Evolutionary conservation across 129 eudicot genomes (phyloP), one percentile per base, ranked within the genome.

Genomic region (Solidago caesia): DNA sequence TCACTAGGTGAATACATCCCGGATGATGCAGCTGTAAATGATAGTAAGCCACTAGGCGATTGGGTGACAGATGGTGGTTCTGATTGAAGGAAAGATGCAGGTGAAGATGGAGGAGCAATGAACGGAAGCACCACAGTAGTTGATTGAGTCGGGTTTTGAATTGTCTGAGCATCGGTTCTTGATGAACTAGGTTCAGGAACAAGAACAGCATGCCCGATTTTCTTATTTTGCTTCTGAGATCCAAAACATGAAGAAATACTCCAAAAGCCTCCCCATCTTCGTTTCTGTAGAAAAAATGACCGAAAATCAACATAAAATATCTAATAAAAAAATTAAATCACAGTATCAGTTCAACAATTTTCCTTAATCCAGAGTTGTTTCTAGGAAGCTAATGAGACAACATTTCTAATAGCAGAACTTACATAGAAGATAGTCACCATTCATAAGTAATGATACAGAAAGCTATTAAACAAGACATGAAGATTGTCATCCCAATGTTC

Each of bases 31-130:
- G 96, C 90, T 33, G 80, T 83, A 61, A 83, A 78, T 41, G 93
- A 89, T 12, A 82, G 76, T 15, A 78, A 59, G 56, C 90, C 91
- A 21, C 86, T 82, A 44, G 99, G 99, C 48, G 97, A 91, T 3
- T 89, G 96, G 58, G 78, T 59, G 39, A 84, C 87, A 6, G 99
- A 95, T 14, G 89, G 90, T 69, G 97, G 92, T 71, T 81, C 97
- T 4, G 99, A 95, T n/a, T 84, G 94, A 55, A 91, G 86, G 62
- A 89, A 91, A 58, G 99, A 95, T 39, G 96, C 97, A 4, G 99
- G 99, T 63, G 99, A 95, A 11, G 99, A 95, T 26, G 99, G 99
- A 11, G 99, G 99, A 8, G 97, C 99, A 14, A 81, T 79, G 43
- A 95, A 91, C 9, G 99, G 97, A n/a, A 87, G 77, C 16, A 67